These are phyloP conservation scores for Themeda triandra DNA, from an alignment of 176 grass and related monocot genomes.

Conservation along the genomic window DNA sequence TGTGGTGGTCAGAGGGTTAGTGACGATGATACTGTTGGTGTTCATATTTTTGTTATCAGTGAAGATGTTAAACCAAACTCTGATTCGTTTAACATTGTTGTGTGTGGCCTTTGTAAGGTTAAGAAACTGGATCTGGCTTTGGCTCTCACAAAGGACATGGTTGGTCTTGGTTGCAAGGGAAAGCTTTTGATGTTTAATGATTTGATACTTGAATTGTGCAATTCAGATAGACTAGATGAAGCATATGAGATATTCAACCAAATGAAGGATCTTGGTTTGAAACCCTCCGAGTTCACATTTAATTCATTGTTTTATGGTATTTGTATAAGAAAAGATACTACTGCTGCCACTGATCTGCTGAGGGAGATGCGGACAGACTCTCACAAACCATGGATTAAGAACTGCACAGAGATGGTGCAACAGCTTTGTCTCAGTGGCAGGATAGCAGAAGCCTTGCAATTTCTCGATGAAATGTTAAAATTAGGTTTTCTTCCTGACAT, in stretches of 20 bases:
- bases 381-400: conserved; percentile 80
- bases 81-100: conserved; percentile 77
- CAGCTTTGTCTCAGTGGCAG: conserved; percentile 69
- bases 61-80: conserved; percentile 57
- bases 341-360: conserved; percentile 52
- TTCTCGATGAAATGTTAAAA: conserved; percentile 76
- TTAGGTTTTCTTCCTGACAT: conserved; percentile 87
- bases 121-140: conserved; percentile 78
- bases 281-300: conserved; percentile 78
- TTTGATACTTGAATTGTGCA: conserved; percentile 77
- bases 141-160: conserved; percentile 63
- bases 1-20: conserved; percentile 9
- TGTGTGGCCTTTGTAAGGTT: conserved; percentile 70
- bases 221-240: conserved; percentile 69
- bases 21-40: conserved; percentile 8
- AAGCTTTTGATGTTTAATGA: conserved; percentile 87
- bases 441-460: conserved; percentile 60
- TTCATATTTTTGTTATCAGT: conserved; percentile 27
- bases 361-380: conserved; percentile 58
- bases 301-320: conserved; percentile 77
- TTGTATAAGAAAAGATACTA: conserved; percentile 54
- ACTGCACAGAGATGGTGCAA: conserved; percentile 81
- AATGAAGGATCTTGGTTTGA: conserved; percentile 55
- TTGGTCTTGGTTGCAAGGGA: conserved; percentile 57
- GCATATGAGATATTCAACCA: conserved; percentile 56